Evolutionary conservation across 2,329 filamentous ascomycete species (phyloP).

Genomic region (Aspergillus arachidicola): DNA sequence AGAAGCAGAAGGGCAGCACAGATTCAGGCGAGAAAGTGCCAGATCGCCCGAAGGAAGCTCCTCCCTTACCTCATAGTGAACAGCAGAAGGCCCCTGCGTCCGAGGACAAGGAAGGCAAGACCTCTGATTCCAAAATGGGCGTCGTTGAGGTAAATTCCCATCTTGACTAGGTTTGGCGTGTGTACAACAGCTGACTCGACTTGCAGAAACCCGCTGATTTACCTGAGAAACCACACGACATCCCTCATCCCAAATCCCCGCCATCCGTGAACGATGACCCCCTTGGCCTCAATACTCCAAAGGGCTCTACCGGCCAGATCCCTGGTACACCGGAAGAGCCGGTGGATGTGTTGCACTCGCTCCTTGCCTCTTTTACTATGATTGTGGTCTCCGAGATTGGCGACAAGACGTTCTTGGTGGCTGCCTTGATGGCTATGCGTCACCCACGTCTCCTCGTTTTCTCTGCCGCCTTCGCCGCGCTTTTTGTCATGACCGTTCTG

Average conservation of each 20-base stretch:
- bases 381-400: constrained; percentile 96
- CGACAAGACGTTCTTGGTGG: constrained; percentile 97
- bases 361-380: constrained; percentile 91
- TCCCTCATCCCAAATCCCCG: constrained; percentile 66
- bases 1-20: constrained; percentile 78
- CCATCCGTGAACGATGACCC: constrained; percentile 44
- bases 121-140: constrained; percentile 49
- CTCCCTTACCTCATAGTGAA: constrained; percentile 79
- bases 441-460: constrained; percentile 93
- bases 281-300: constrained; percentile 26
- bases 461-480: constrained; percentile 86
- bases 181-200: constrained; percentile 5
- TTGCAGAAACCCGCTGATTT: constrained; percentile 77
- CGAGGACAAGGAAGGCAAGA: constrained; percentile 37
- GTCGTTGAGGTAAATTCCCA: constrained; percentile 55
- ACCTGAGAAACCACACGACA: constrained; percentile 75
- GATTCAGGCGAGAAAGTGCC: constrained; percentile 74
- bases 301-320: background rate
- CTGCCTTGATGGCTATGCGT: constrained; percentile 98
- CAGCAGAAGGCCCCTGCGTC: constrained; percentile 63
- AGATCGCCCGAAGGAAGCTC: constrained; percentile 81
- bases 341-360: constrained; percentile 79
- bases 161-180: background rate
- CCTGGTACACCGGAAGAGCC: constrained; percentile 35
- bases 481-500: constrained; percentile 92